Base-by-base conservation (phyloP, 2,329 filamentous ascomycete genomes). In the Aspergillus candidus region DNA sequence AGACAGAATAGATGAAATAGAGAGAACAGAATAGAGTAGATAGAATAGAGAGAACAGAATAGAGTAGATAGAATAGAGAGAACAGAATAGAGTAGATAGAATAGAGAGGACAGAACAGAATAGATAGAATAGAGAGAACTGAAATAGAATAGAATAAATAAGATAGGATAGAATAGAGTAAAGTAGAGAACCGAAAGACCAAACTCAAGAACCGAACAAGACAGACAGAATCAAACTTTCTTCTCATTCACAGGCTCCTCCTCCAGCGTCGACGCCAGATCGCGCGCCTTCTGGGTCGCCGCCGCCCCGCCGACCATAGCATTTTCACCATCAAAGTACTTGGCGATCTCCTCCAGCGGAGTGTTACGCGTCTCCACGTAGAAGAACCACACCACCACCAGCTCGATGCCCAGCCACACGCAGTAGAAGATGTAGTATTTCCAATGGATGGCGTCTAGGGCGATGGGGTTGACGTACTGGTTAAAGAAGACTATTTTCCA, bases 351-450 rank as follows among this genome's bases (percentile, higher is more conserved):
- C 38, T 65, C 63, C 11, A 66, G 43, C 0, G 61, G 58, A 11
- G 61, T 59, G 10, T 55, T 58, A 32, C 58, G 59, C 2, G 62
- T 66, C 49, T 65, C 62, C 7, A 60, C 49, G 42, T 63, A 68
- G 50, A 57, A 64, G 54, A 64, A 64, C 43, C 53, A 69, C 14
- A 68, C 63, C 30, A 63, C 50, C 5, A 53, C 40, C 2, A 65
- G 45, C 32, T 65, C 61, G 34, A 64, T 41, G 3, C 43, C 49
- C n/a, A 66, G 54, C 53, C 58, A 66, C 18, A 54, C 51, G 51
- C 58, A 62, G 55, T 65, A 68, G 42, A 68, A 57, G 38, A 67
- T 62, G 38, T 67, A 68, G 45, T 67, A 68, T 40, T 60, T 64
- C 63, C 63, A 68, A 38, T 54, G 47, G 29, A 67, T 57, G 29